Percentiles rank a stretch among this genome's conserved stretches.
Conservation (phyloP, 306 rosid species). For the Neltuma alba region DNA sequence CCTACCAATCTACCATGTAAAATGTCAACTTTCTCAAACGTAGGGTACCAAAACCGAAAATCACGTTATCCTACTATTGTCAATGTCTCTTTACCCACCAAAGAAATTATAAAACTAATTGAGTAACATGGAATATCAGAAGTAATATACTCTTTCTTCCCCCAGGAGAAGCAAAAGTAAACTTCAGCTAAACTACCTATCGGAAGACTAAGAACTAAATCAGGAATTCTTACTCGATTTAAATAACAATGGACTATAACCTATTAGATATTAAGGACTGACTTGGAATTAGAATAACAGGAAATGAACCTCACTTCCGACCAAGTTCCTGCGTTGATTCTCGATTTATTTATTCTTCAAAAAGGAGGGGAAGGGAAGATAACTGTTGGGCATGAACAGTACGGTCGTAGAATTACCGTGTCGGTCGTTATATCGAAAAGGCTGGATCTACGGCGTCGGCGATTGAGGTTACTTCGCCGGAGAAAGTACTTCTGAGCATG, state of each 20-base stretch:
- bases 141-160: not conserved
- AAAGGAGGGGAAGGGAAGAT: not conserved
- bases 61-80: not conserved
- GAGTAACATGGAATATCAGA: not conserved
- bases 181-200: slow-evolving; percentile 10
- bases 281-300: slow-evolving; percentile 13
- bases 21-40: slow-evolving; percentile 26
- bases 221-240: slow-evolving; percentile 17
- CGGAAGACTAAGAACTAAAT: slow-evolving; percentile 13
- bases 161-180: not conserved
- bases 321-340: not conserved
- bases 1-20: not conserved
- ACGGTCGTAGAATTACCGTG: slow-evolving; percentile 50
- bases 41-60: slow-evolving; percentile 21
- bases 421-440: slow-evolving; percentile 98
- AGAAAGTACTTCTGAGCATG: slow-evolving; percentile 99
- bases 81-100: slow-evolving; percentile 18
- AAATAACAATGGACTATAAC: not conserved
- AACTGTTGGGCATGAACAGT: not conserved
- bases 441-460: slow-evolving; percentile 99
- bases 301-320: slow-evolving; percentile 23
- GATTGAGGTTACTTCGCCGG: slow-evolving; percentile 86
- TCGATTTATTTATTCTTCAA: not conserved
- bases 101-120: slow-evolving; percentile 16
- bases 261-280: not conserved